Conservation (phyloP, 148 eudicot species). For the Vaccinium myrtillus region DNA sequence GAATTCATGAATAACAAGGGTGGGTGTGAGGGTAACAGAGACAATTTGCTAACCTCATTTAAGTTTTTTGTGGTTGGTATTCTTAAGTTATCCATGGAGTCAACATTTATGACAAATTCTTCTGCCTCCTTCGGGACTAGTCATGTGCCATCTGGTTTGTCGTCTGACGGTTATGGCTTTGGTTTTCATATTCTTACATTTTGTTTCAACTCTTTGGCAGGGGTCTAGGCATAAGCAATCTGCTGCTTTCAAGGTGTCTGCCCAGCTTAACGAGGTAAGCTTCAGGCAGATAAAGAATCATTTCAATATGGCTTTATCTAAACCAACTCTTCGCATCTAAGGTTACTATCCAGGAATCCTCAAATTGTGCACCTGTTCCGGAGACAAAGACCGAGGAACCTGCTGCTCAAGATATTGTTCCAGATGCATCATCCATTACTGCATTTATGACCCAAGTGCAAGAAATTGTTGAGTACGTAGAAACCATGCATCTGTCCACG, state of each 20-base stretch:
- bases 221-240: conserved; percentile 29
- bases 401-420: conserved; percentile 19
- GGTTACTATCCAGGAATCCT: conserved; percentile 29
- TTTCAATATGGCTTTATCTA: conserved; percentile 12
- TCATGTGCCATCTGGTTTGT: not conserved
- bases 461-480: conserved; percentile 46
- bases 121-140: not conserved
- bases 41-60: not conserved
- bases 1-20: not conserved
- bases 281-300: conserved; percentile 2
- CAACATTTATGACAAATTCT: not conserved
- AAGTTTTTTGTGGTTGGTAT: not conserved
- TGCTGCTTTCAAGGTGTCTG: conserved; percentile 36
- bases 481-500: not conserved
- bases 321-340: conserved; percentile 16
- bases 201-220: conserved; percentile 23
- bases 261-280: conserved; percentile 44
- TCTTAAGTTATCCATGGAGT: not conserved
- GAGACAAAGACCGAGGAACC: conserved; percentile 24
- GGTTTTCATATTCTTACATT: not conserved
- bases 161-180: not conserved
- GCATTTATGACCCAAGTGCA: conserved; percentile 49
- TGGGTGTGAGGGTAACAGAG: not conserved
- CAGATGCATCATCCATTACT: conserved; percentile 42
- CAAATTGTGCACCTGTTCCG: conserved; percentile 34